phyloP scores from a whole-genome alignment of 495 filamentous ascomycete species.

The Aspergillus olivimuriae region DNA sequence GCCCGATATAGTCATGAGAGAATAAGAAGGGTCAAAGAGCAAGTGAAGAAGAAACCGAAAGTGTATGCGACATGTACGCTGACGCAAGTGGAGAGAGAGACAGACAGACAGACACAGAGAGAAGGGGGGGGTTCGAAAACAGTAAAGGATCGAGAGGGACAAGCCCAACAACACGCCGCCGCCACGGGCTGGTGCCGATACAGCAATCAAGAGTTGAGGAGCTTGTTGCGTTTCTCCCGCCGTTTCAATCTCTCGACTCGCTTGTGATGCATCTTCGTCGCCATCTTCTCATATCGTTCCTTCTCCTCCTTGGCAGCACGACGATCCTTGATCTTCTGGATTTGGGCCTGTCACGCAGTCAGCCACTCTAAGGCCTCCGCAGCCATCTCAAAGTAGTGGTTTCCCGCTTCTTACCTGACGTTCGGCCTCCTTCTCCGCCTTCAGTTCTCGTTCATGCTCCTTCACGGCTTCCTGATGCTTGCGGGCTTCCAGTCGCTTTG shows the following conservation, averaged over 20 bases:
- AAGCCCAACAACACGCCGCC: no score
- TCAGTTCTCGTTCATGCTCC: conserved; percentile 89
- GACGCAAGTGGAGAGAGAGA: no score
- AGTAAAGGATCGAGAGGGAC: background rate
- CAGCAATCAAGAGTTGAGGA: conserved; percentile 72
- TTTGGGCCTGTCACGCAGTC: conserved; percentile 49
- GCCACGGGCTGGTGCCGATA: no score
- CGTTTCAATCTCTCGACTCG: conserved; percentile 86
- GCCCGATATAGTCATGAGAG: no score
- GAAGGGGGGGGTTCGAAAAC: background rate
- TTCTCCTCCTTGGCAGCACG: conserved; percentile 86
- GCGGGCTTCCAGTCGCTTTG: conserved; percentile 60
- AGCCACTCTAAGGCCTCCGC: no score
- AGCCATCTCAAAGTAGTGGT: no score
- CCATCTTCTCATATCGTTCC: conserved; percentile 88
- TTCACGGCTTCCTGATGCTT: conserved; percentile 66
- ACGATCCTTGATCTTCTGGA: conserved; percentile 75
- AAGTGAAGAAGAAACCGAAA: no score
- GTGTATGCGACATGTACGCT: no score
- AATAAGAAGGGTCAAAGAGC: no score
- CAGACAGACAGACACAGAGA: no score
- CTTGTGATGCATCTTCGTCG: conserved; percentile 95
- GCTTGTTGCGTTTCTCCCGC: conserved; percentile 95
- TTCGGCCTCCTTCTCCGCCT: conserved; percentile 86
- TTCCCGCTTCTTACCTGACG: conserved; percentile 68